These are phyloP conservation scores for Trichoderma sp. DNA, from an alignment of 2,329 filamentous ascomycete genomes.

Conservation along the genomic window DNA sequence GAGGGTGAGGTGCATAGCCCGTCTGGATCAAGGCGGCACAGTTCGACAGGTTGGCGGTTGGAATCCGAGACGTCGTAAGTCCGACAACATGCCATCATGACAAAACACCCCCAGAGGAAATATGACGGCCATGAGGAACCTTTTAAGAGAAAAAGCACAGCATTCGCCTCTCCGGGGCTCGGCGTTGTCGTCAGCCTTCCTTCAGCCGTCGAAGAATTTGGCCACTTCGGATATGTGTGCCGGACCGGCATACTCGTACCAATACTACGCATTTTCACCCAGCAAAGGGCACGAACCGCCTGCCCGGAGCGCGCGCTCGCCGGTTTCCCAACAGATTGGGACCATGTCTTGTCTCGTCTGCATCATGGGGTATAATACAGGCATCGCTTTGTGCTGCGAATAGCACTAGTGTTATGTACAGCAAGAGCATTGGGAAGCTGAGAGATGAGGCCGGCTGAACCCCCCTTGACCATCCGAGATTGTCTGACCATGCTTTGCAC, in stretches of 20 bases:
- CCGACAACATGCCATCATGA: background rate
- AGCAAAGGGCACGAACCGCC: background rate
- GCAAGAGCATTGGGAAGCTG: background rate
- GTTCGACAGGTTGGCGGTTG: background rate
- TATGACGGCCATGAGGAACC: background rate
- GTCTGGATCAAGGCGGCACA: background rate
- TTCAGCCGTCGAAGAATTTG: background rate
- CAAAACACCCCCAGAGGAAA: background rate
- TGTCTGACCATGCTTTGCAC: background rate
- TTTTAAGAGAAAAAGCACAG: background rate
- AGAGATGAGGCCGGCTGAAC: background rate
- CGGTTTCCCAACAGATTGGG: constrained; percentile 17
- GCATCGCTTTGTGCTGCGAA: background rate
- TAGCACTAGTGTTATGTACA: background rate
- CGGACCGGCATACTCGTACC: background rate
- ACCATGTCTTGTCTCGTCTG: background rate
- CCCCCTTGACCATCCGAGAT: background rate
- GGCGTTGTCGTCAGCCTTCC: constrained; percentile 15
- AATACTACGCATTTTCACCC: background rate
- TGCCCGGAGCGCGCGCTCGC: background rate
- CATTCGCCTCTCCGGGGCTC: constrained; percentile 10
- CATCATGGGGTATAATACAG: background rate
- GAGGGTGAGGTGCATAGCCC: background rate
- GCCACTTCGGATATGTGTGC: constrained; percentile 17
- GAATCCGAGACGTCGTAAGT: background rate